Evolutionary conservation across 2,329 filamentous ascomycete species (phyloP).

Genomic region (Scedosporium minutisporum): DNA sequence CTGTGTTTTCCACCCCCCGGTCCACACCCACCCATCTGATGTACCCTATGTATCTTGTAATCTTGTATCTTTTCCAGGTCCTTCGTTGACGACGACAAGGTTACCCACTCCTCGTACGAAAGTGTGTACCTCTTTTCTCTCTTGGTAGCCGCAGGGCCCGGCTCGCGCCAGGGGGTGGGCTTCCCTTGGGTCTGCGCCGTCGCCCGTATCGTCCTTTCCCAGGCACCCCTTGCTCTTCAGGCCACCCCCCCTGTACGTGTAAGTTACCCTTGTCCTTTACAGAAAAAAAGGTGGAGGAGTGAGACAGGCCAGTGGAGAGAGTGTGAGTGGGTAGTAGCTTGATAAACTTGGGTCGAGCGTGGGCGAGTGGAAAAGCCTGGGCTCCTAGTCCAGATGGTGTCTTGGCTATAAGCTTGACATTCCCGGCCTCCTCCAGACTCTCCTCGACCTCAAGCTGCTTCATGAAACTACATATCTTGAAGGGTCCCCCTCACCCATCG

Average conservation of each 20-base stretch:
- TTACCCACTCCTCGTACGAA: neutral
- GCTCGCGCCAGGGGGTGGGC: neutral
- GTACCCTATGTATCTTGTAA: neutral
- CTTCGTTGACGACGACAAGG: neutral
- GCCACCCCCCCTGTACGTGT: neutral
- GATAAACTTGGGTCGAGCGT: neutral
- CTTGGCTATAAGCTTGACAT: conserved; percentile 2
- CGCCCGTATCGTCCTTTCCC: neutral
- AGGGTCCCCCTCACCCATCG: conserved; percentile 4
- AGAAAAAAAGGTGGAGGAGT: neutral
- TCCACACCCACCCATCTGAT: conserved; percentile 1
- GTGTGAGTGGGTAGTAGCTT: neutral
- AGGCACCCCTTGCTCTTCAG: neutral
- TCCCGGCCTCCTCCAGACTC: neutral
- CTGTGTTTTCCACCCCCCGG: neutral
- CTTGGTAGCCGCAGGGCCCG: neutral
- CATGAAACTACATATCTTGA: conserved; percentile 5
- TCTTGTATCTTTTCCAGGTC: too few relatives aligned
- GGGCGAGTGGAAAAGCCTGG: neutral
- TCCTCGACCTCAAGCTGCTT: neutral
- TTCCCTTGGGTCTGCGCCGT: neutral
- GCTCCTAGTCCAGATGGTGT: neutral
- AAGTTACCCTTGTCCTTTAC: neutral
- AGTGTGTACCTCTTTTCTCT: too few relatives aligned
- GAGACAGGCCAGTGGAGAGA: neutral